These are phyloP conservation scores for Colletotrichum viniferum DNA, from an alignment of 2,329 filamentous ascomycete genomes.

Conservation along the genomic window DNA sequence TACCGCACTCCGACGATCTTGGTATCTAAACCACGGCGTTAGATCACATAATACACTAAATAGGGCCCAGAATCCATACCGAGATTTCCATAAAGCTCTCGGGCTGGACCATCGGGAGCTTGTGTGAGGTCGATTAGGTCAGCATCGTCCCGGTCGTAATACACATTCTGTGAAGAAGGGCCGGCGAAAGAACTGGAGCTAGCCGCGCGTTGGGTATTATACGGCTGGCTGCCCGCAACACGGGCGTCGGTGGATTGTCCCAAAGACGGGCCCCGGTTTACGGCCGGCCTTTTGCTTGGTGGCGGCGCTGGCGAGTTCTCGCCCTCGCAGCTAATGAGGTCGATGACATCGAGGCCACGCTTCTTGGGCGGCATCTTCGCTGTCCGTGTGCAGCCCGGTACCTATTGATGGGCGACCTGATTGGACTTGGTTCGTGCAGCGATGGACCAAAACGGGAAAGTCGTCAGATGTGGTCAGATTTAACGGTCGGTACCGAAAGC, in stretches of 20 bases:
- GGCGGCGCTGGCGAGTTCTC: background rate
- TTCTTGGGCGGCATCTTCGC: conserved; percentile 31
- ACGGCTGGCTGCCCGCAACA: conserved; percentile 11
- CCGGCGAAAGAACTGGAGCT: background rate
- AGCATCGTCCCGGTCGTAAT: conserved; percentile 33
- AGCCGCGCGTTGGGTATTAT: background rate
- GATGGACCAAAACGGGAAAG: background rate
- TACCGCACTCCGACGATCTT: conserved; percentile 61
- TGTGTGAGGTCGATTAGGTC: conserved; percentile 50
- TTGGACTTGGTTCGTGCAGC: background rate
- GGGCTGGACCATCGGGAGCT: conserved; percentile 40
- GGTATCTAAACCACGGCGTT: conserved; percentile 33
- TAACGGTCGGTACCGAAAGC: conserved; percentile 7
- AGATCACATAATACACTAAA: background rate
- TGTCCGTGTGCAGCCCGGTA: background rate
- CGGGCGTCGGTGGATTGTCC: conserved; percentile 18
- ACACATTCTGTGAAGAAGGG: conserved; percentile 19
- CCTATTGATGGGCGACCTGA: background rate
- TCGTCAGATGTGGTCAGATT: background rate
- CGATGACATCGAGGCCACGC: conserved; percentile 40
- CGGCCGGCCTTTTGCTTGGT: conserved; percentile 5
- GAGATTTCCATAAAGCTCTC: conserved; percentile 53
- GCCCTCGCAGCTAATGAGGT: conserved; percentile 44
- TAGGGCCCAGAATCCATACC: conserved; percentile 30
- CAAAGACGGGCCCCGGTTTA: background rate